Percentiles rank a stretch among this genome's conserved stretches.
Evolutionary conservation across 257 asterid species (phyloP).

Genomic region (Nicotiana paniculata): DNA sequence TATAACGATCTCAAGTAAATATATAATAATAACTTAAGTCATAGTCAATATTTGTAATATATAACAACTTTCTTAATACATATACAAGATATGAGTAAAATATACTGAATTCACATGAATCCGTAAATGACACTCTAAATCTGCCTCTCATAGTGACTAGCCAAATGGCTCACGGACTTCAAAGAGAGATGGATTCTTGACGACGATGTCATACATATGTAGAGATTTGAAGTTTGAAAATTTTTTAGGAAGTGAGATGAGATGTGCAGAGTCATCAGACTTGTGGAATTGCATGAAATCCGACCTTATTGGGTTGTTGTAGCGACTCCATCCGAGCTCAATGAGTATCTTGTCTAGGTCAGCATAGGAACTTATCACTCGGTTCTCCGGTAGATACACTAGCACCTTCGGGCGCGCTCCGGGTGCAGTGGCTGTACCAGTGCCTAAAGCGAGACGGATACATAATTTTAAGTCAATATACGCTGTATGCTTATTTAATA

Average conservation of each 20-base stretch:
- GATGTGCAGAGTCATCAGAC: constrained; percentile 26
- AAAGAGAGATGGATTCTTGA: constrained; percentile 35
- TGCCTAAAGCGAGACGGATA: neutral
- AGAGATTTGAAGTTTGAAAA: constrained; percentile 19
- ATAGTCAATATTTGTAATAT: too few relatives aligned
- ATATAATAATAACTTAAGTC: too few relatives aligned
- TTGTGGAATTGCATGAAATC: constrained; percentile 27
- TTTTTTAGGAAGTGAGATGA: constrained; percentile 27
- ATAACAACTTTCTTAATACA: too few relatives aligned
- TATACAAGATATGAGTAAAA: too few relatives aligned
- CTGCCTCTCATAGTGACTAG: too few relatives aligned
- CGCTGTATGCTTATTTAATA: too few relatives aligned
- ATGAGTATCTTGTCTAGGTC: constrained; percentile 20
- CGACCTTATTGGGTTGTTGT: constrained; percentile 13
- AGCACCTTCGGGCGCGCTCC: constrained; percentile 31
- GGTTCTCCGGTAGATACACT: constrained; percentile 23
- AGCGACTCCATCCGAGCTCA: constrained; percentile 30
- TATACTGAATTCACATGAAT: too few relatives aligned
- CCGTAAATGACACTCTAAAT: too few relatives aligned
- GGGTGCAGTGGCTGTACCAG: constrained; percentile 30
- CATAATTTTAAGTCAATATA: neutral
- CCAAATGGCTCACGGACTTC: constrained; percentile 20
- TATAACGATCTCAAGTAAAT: too few relatives aligned
- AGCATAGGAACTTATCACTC: constrained; percentile 22
- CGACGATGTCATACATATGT: constrained; percentile 36